phyloP scores from a whole-genome alignment of 1,139 yeast species.

The Kurtzmaniella quercitrusa region DNA sequence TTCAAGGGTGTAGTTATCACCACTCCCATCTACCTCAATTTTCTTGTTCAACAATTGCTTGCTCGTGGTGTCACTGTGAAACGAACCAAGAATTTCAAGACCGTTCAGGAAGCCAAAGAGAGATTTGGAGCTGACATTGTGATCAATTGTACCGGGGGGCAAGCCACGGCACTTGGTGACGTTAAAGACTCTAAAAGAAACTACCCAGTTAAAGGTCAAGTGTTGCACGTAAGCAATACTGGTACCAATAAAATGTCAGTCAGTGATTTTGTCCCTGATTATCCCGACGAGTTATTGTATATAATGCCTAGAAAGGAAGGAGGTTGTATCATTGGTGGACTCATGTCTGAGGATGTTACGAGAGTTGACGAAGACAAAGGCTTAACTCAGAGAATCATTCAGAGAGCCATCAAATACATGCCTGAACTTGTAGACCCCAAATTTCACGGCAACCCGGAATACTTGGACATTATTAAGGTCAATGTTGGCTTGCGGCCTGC shows the following conservation, averaged over 20 bases:
- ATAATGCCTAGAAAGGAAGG: conserved; percentile 54
- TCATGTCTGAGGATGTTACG: conserved; percentile 26
- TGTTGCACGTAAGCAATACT: conserved; percentile 34
- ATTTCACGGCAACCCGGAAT: conserved; percentile 26
- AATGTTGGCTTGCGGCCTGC: conserved; percentile 48
- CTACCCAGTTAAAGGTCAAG: conserved; percentile 37
- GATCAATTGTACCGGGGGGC: conserved; percentile 43
- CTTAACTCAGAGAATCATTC: conserved; percentile 34
- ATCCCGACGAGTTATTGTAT: conserved; percentile 37
- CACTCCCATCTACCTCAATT: conserved; percentile 46
- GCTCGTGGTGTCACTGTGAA: conserved; percentile 32
- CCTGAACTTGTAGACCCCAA: conserved; percentile 38
- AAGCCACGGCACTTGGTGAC: conserved; percentile 29
- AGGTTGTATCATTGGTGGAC: conserved; percentile 51
- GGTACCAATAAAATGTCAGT: conserved; percentile 25
- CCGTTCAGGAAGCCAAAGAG: conserved; percentile 24
- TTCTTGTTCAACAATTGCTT: conserved; percentile 34
- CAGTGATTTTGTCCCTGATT: conserved; percentile 23
- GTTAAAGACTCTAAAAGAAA: conserved; percentile 24
- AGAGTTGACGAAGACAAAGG: conserved; percentile 26
- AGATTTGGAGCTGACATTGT: conserved; percentile 33
- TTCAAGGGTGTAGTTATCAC: conserved; percentile 49
- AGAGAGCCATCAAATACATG: conserved; percentile 35
- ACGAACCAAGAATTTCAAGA: conserved; percentile 22
- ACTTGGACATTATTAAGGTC: conserved; percentile 37